A percentile compares a stretch with the other conserved stretches of the same genome.
Evolutionary conservation across 1,139 yeast species (phyloP).

Genomic region (Kodamaea plutei): DNA sequence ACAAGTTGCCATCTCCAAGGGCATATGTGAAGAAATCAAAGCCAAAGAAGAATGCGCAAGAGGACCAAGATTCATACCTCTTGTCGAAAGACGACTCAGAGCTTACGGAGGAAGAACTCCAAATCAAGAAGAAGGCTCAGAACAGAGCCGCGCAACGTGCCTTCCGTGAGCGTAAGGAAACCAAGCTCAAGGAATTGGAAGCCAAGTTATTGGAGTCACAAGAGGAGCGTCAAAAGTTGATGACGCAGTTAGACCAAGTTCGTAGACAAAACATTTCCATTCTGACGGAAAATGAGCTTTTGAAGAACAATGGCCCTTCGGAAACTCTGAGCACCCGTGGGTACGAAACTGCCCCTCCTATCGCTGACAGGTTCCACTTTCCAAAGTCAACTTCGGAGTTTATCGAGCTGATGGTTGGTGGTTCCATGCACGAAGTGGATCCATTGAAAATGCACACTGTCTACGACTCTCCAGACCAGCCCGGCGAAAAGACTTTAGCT

Average conservation of each 20-base stretch:
- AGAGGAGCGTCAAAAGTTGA: slow-evolving; percentile 48
- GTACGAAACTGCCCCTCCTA: neutral
- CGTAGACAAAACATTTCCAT: slow-evolving; percentile 52
- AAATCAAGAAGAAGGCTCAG: slow-evolving; percentile 66
- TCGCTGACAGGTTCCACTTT: slow-evolving; percentile 25
- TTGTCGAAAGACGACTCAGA: slow-evolving; percentile 40
- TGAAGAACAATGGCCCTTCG: slow-evolving; percentile 14
- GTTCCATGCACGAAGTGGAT: slow-evolving; percentile 17
- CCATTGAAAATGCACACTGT: slow-evolving; percentile 25
- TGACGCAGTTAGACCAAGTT: slow-evolving; percentile 51
- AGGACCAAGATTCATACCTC: slow-evolving; percentile 37
- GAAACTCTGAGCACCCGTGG: neutral
- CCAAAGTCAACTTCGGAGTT: slow-evolving; percentile 37
- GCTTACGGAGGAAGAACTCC: slow-evolving; percentile 46
- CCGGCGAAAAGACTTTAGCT: slow-evolving; percentile 52
- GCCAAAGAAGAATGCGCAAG: slow-evolving; percentile 25
- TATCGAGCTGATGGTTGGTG: slow-evolving; percentile 25
- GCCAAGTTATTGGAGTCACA: slow-evolving; percentile 58
- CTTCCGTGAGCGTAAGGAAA: slow-evolving; percentile 80
- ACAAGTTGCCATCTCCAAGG: neutral
- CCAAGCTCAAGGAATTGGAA: slow-evolving; percentile 65
- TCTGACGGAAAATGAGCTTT: slow-evolving; percentile 56
- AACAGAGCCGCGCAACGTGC: slow-evolving; percentile 91
- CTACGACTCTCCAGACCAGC: slow-evolving; percentile 32
- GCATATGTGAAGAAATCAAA: slow-evolving; percentile 10